Evolutionary conservation across 164 flowering plant genomes (phyloP).

Genomic region (Aristolochia californica): DNA sequence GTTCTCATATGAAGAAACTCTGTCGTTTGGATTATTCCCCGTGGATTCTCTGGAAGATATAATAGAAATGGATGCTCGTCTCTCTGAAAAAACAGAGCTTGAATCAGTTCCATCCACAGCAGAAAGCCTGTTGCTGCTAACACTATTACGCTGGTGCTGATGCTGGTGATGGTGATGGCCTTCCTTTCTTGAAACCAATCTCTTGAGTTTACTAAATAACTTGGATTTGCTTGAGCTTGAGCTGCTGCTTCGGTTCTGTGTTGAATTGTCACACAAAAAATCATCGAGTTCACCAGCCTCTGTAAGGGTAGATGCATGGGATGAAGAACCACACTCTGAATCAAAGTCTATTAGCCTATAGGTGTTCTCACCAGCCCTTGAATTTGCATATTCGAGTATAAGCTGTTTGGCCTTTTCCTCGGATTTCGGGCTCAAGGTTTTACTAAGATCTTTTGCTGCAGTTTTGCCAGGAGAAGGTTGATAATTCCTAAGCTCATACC

Average conservation of each 20-base stretch:
- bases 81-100: slow-evolving; percentile 8
- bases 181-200: slow-evolving; percentile 39
- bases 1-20: slow-evolving; percentile 12
- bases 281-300: slow-evolving; percentile 57
- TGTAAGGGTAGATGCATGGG: slow-evolving; percentile 41
- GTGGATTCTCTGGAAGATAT: slow-evolving; percentile 20
- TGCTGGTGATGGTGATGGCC: slow-evolving; percentile 10
- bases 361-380: slow-evolving; percentile 27
- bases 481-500: slow-evolving; percentile 70
- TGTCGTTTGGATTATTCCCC: slow-evolving; percentile 12
- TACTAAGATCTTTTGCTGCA: slow-evolving; percentile 76
- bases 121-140: slow-evolving; percentile 4
- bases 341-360: slow-evolving; percentile 31
- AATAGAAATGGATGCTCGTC: slow-evolving; percentile 8
- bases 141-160: no score
- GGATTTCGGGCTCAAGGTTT: slow-evolving; percentile 60
- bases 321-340: slow-evolving; percentile 49
- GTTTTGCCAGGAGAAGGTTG: slow-evolving; percentile 57
- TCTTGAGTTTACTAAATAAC: slow-evolving; percentile 50
- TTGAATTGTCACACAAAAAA: slow-evolving; percentile 20
- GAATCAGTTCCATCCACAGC: slow-evolving; percentile 12
- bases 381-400: slow-evolving; percentile 67
- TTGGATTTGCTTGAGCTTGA: slow-evolving; percentile 22
- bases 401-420: slow-evolving; percentile 81
- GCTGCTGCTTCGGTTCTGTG: slow-evolving; percentile 15